These are phyloP conservation scores for Colletotrichum lupini DNA, from an alignment of 2,329 filamentous ascomycete species.

Conservation along the genomic window DNA sequence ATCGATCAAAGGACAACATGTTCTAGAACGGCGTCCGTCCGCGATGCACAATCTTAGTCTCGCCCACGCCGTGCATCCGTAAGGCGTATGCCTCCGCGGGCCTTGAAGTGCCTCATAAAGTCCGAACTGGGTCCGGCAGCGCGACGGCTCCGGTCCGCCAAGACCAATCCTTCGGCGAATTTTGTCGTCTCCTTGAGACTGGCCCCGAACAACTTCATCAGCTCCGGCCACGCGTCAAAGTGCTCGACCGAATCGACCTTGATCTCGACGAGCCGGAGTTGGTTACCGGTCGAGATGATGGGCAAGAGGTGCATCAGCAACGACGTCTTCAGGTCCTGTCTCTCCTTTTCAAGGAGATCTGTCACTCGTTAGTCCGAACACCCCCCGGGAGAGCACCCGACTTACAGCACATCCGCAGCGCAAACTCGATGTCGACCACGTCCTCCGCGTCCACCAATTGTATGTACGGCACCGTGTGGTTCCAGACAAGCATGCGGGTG, in stretches of 20 bases:
- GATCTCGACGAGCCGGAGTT: slow-evolving; percentile 34
- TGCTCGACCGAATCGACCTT: slow-evolving; percentile 35
- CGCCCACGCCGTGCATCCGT: slow-evolving; percentile 24
- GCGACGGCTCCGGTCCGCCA: slow-evolving; percentile 26
- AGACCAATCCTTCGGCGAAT: slow-evolving; percentile 30
- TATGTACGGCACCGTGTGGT: slow-evolving; percentile 33
- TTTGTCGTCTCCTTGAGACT: slow-evolving; percentile 28
- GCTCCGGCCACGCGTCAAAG: slow-evolving; percentile 34
- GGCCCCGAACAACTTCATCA: slow-evolving; percentile 34
- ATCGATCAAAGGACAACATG: slow-evolving; percentile 9
- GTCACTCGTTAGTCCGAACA: slow-evolving; percentile 6
- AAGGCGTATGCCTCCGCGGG: slow-evolving; percentile 31
- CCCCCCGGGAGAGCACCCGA: neutral
- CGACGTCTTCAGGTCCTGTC: slow-evolving; percentile 33
- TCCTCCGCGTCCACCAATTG: slow-evolving; percentile 32
- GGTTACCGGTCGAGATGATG: slow-evolving; percentile 32
- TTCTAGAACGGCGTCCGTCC: slow-evolving; percentile 18
- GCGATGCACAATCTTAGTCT: slow-evolving; percentile 1
- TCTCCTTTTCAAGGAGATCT: slow-evolving; percentile 34
- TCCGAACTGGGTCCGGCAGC: slow-evolving; percentile 30
- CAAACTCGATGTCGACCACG: slow-evolving; percentile 31
- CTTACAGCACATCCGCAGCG: slow-evolving; percentile 34
- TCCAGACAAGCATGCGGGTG: slow-evolving; percentile 29
- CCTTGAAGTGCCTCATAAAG: slow-evolving; percentile 31
- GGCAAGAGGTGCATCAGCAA: slow-evolving; percentile 31